A percentile compares a stretch with the other conserved stretches of the same genome.
phyloP scores from a whole-genome alignment of 2,329 filamentous ascomycete species.

The Simplicillium aogashimaense region DNA sequence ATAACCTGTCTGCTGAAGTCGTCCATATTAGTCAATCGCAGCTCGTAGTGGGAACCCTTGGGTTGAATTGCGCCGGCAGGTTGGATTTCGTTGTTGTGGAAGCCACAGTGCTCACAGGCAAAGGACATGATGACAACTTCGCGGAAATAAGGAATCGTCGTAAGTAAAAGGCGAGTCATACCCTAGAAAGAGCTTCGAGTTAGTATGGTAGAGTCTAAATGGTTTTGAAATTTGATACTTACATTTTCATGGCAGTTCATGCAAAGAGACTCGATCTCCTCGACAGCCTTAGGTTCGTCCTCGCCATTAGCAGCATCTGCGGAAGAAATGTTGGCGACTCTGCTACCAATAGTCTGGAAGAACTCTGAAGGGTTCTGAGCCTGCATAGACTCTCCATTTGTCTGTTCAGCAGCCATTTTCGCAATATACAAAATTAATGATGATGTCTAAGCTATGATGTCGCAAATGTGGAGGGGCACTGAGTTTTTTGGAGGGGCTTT shows the following conservation, averaged over 20 bases:
- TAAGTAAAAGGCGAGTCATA: slow-evolving; percentile 75
- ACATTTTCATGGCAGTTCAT: slow-evolving; percentile 81
- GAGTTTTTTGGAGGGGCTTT: slow-evolving; percentile 13
- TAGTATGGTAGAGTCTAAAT: slow-evolving; percentile 3
- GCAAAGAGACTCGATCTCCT: slow-evolving; percentile 69
- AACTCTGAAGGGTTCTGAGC: slow-evolving; percentile 37
- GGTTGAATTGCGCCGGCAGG: slow-evolving; percentile 87
- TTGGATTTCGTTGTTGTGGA: slow-evolving; percentile 90
- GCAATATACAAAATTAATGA: background rate
- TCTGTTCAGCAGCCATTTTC: slow-evolving; percentile 31
- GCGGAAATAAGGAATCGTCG: slow-evolving; percentile 91
- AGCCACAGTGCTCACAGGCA: slow-evolving; percentile 77
- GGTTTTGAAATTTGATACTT: slow-evolving; percentile 15
- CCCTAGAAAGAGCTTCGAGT: slow-evolving; percentile 44
- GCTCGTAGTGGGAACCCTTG: slow-evolving; percentile 73
- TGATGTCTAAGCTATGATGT: background rate
- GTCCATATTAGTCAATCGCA: slow-evolving; percentile 60
- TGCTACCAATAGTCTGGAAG: slow-evolving; percentile 53
- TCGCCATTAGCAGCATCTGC: slow-evolving; percentile 22
- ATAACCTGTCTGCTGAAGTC: slow-evolving; percentile 84
- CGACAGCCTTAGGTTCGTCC: slow-evolving; percentile 46
- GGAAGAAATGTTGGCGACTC: slow-evolving; percentile 41
- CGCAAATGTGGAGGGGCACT: slow-evolving; percentile 8
- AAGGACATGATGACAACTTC: slow-evolving; percentile 98
- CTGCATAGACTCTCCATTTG: slow-evolving; percentile 16